Evolutionary conservation across 495 filamentous ascomycete species (phyloP), one percentile per base, ranked within the genome.

Genomic region (Hamigera avellanea): DNA sequence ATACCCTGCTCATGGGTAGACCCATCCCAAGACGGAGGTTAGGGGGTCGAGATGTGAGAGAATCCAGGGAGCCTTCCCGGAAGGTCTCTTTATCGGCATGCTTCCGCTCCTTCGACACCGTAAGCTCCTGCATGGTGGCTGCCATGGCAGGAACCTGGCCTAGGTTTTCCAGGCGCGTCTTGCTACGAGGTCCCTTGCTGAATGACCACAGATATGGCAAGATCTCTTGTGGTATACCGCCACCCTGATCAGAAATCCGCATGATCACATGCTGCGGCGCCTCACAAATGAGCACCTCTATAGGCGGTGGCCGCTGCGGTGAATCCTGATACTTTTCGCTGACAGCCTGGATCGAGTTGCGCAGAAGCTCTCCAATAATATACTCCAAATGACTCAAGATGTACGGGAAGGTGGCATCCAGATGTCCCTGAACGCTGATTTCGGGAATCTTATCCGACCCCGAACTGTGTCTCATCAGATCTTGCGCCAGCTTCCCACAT

Each of bases 301-400:
- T 91, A 3, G 88, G 86, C 0, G 86, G 83, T 6, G 81, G 80
- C 0, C 60, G 52, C 3, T 53, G 39, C 14, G 56, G 32, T 8
- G 55, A 51, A 16, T 59, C 48, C 6, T 58, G 48, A 19, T 73
- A 69, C 47, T 75, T 76, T 48, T 95, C 91, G 26, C 87, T 76
- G 3, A 88, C 79, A 15, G 86, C 89, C 56, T 96, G 87, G 16
- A 99, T 79, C 0, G 85, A 89, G 59, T 99, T 99, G 38, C 91
- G 79, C 13, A 99, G 69, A 8, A 99, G 77, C 58, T 99, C 91
- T 25, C 91, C 87, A 39, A 96, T 74, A 48, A 96, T 95, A 52
- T 96, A 99, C 61, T 99, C 86, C 33, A 99, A 68, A 53, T 96
- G 93, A 46, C 81, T 89, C 14, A 93, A 73, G 41, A 96, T 96